Evolutionary conservation across 805 yeast genomes (phyloP), one percentile per base, ranked within the genome.

Genomic region (Spencermartinsiella europaea): DNA sequence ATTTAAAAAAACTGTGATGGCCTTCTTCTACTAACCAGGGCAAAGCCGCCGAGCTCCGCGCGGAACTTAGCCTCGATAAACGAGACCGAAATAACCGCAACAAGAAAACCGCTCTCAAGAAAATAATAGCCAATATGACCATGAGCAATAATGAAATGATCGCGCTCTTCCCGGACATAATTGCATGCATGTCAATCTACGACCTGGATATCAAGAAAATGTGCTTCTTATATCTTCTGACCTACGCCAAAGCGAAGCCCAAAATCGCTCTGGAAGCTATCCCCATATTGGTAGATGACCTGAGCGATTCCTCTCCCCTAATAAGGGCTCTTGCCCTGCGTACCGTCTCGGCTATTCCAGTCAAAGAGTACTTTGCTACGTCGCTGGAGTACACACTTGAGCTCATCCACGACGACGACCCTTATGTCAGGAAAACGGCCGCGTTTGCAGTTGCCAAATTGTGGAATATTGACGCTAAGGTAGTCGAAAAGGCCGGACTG

Each of bases 101-200:
- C 28, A 68, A 66, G 46, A 78, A 75, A 55, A 66, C 69, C 8
- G 74, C 81, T 1, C 62, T 91, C 58, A 82, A 81, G 62, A 85
- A 84, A 58, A 75, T 88, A 21, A 72, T 90, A 5, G 91, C 95
- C 37, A 90, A 89, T 64, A 75, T 88, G 64, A 83, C 95, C 4
- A 73, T 88, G 65, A 88, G 89, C 42, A 87, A 86, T 62, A 75
- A 75, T 46, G 96, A 91, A 59, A 78, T 89, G 77, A 71, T 79
- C 8, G 62, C 67, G 16, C 61, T 91, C 45, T 76, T 82, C 58
- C 80, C 81, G 1, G 95, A 86, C 43, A 74, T 87, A 4, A 65
- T 81, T n/a, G 69, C 71, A 39, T 65, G 71, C 47, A 70, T 74
- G 63, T 56, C 47, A 22, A 56, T 59, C 51, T 75, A 74, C 54